Evolutionary conservation across 2,329 filamentous ascomycete genomes (phyloP).

Genomic region (Ophiostoma ips): DNA sequence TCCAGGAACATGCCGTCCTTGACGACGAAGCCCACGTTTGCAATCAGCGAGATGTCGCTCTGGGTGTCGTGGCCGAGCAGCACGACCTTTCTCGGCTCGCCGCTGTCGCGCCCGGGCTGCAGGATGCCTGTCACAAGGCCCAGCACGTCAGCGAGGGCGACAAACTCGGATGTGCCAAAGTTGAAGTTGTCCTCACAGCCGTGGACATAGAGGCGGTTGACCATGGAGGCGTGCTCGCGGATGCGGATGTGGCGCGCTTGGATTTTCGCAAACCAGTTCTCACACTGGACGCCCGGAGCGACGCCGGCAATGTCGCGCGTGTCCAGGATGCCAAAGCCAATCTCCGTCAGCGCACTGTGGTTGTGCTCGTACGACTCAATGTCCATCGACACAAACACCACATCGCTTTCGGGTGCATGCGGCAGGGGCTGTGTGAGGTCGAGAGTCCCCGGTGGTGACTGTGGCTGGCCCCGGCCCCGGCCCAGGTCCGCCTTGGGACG

Average conservation of each 20-base stretch:
- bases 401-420: slow-evolving; percentile 34
- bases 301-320: slow-evolving; percentile 39
- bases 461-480: no score
- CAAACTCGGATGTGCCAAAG: slow-evolving; percentile 46
- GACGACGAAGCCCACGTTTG: slow-evolving; percentile 48
- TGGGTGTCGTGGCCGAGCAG: slow-evolving; percentile 65
- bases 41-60: slow-evolving; percentile 56
- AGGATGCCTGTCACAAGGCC: slow-evolving; percentile 18
- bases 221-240: slow-evolving; percentile 48
- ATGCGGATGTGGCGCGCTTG: slow-evolving; percentile 64
- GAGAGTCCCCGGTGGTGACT: slow-evolving; percentile 15
- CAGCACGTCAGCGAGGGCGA: slow-evolving; percentile 22
- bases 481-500: slow-evolving; percentile 18
- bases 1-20: slow-evolving; percentile 43
- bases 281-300: slow-evolving; percentile 45
- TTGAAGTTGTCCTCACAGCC: slow-evolving; percentile 36
- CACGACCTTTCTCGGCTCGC: slow-evolving; percentile 36
- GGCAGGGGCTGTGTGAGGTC: slow-evolving; percentile 31
- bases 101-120: slow-evolving; percentile 1
- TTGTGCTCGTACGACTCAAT: slow-evolving; percentile 65
- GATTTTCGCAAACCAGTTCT: slow-evolving; percentile 55
- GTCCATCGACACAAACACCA: slow-evolving; percentile 67
- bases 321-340: slow-evolving; percentile 74
- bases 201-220: slow-evolving; percentile 46
- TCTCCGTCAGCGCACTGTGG: slow-evolving; percentile 59